These are phyloP conservation scores for Colletotrichum tamarilloi DNA, from an alignment of 2,329 filamentous ascomycete species.

Conservation along the genomic window DNA sequence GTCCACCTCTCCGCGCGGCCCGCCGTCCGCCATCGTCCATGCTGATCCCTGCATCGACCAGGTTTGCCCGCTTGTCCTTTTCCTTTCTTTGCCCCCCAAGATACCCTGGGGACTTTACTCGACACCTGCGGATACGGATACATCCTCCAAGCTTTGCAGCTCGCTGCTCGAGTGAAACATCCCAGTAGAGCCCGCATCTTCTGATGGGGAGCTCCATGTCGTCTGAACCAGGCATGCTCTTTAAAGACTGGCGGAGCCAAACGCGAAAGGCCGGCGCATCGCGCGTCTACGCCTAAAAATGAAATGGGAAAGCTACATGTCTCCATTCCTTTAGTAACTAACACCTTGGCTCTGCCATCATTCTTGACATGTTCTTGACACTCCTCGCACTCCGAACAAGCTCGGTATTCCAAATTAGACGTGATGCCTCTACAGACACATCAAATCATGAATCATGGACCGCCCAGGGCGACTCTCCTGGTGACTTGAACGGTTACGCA, in stretches of 20 bases:
- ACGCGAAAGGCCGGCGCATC: constrained; percentile 19
- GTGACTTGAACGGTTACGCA: neutral
- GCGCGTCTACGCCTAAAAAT: constrained; percentile 17
- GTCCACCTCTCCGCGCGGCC: constrained; percentile 5
- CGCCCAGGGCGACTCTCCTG: neutral
- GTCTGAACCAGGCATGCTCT: constrained; percentile 20
- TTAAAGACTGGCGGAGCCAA: neutral
- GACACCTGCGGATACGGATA: neutral
- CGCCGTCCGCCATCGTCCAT: constrained; percentile 1
- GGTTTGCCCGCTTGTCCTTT: constrained; percentile 6
- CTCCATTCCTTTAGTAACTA: neutral
- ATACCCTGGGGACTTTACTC: neutral
- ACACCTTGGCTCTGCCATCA: neutral
- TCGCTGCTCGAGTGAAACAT: constrained; percentile 13
- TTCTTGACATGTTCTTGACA: neutral
- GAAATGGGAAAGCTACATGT: neutral
- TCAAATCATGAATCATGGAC: constrained; percentile 27
- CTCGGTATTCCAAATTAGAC: constrained; percentile 21
- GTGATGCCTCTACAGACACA: neutral
- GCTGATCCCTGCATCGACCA: constrained; percentile 18
- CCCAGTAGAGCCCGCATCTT: constrained; percentile 11
- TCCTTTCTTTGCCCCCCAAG: constrained; percentile 12
- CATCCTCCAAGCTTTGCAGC: neutral
- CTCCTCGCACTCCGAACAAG: neutral
- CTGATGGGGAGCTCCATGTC: neutral